phyloP scores from a whole-genome alignment of 371 early-diverging fungal genomes.

The Nematocida ironsii region DNA sequence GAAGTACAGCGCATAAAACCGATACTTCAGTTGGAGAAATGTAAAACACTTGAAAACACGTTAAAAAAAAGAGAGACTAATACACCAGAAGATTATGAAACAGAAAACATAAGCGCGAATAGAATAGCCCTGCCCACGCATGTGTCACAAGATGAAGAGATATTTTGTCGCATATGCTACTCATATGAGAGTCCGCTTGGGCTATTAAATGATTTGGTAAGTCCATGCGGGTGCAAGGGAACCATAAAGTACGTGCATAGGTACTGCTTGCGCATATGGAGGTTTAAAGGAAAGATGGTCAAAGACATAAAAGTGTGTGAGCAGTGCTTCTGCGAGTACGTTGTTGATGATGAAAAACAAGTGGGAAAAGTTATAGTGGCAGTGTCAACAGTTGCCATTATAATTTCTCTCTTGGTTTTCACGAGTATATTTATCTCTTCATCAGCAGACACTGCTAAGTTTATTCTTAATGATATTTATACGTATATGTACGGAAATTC shows the following conservation, averaged over 20 bases:
- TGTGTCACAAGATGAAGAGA: slow-evolving; percentile 9
- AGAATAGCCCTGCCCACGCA: too few species aligned
- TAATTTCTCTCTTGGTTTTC: slow-evolving; percentile 44
- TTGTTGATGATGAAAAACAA: slow-evolving; percentile 62
- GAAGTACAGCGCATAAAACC: slow-evolving; percentile 23
- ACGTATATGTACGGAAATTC: slow-evolving; percentile 17
- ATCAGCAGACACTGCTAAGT: slow-evolving; percentile 36
- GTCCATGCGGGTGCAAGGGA: slow-evolving; percentile 71
- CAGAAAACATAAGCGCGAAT: background rate
- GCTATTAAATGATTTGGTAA: slow-evolving; percentile 63
- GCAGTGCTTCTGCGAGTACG: slow-evolving; percentile 67
- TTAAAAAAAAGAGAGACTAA: background rate
- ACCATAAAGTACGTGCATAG: slow-evolving; percentile 69
- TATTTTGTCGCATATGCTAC: slow-evolving; percentile 69
- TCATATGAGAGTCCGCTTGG: slow-evolving; percentile 62
- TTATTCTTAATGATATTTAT: slow-evolving; percentile 52
- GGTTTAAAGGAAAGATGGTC: slow-evolving; percentile 65
- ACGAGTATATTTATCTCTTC: slow-evolving; percentile 51
- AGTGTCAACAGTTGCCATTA: slow-evolving; percentile 49
- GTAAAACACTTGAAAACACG: background rate
- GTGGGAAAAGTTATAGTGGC: slow-evolving; percentile 25
- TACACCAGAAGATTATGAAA: background rate
- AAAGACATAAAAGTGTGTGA: slow-evolving; percentile 68
- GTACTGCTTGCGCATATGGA: slow-evolving; percentile 69
- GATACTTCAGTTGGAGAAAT: slow-evolving; percentile 11